phyloP scores from a whole-genome alignment of 106 monocot genomes.

The Dendrobium nobile region DNA sequence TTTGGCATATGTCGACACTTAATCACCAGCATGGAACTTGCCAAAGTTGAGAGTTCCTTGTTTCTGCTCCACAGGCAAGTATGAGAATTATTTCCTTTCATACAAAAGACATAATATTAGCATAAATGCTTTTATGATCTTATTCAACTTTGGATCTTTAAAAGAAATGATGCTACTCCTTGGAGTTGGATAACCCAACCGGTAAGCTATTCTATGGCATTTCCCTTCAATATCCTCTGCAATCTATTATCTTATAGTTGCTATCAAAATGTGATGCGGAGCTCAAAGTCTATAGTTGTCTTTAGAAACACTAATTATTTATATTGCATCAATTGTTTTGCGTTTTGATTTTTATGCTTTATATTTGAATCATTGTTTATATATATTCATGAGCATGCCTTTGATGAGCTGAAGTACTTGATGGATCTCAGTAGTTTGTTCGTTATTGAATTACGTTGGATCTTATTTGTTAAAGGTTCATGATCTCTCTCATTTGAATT shows the following conservation, averaged over 20 bases:
- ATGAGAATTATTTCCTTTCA: slow-evolving; percentile 5
- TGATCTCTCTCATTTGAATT: not conserved
- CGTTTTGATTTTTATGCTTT: too few species aligned
- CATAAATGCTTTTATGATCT: not conserved
- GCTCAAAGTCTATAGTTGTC: not conserved
- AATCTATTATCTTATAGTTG: not conserved
- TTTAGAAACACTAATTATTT: not conserved
- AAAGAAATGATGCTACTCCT: not conserved
- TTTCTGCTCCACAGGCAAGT: not conserved
- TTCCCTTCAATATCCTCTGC: not conserved
- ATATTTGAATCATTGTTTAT: not conserved
- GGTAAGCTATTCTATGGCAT: not conserved
- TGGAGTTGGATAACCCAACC: not conserved
- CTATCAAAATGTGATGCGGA: not conserved
- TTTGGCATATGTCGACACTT: not conserved
- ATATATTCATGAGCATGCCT: not conserved
- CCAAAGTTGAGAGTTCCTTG: not conserved
- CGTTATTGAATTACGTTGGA: not conserved
- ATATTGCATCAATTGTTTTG: not conserved
- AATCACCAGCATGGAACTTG: not conserved
- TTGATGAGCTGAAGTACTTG: not conserved
- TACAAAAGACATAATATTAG: slow-evolving; percentile 1
- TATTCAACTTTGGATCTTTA: not conserved
- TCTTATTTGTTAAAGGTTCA: not conserved
- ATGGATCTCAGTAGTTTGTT: not conserved